These are phyloP conservation scores for Suaeda aralocaspica DNA, from an alignment of 148 eudicot genomes.

Conservation along the genomic window DNA sequence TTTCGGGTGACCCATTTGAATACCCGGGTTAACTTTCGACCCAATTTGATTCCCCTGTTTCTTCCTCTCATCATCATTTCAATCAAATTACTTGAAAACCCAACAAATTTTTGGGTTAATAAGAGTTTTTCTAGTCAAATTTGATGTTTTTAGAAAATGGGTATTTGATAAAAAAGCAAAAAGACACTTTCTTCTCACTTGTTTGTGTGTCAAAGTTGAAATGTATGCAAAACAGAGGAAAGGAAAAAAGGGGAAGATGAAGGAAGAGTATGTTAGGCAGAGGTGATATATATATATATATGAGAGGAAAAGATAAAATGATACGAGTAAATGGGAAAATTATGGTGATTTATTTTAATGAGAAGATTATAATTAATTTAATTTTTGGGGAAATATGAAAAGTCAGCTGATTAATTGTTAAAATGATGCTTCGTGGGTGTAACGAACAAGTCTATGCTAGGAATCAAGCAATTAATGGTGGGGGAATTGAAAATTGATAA, in stretches of 20 bases:
- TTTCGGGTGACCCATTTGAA: constrained; percentile 37
- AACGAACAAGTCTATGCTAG: constrained; percentile 8
- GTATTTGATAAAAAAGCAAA: background rate
- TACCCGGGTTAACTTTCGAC: constrained; percentile 39
- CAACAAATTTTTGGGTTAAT: too few species aligned
- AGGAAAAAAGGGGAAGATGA: constrained; percentile 2
- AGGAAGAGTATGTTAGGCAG: background rate
- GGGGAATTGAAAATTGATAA: constrained; percentile 12
- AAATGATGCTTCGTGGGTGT: constrained; percentile 23
- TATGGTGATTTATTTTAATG: background rate
- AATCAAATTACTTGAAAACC: background rate
- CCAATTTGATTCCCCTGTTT: constrained; percentile 43
- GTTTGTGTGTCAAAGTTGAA: background rate
- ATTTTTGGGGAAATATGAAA: background rate
- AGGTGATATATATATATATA: constrained; percentile 23
- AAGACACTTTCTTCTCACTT: background rate
- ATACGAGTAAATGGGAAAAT: background rate
- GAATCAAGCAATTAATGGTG: constrained; percentile 9
- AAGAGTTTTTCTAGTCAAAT: background rate
- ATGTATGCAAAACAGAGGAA: constrained; percentile 5
- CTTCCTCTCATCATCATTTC: constrained; percentile 22
- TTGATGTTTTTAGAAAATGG: background rate
- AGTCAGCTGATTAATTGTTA: constrained; percentile 13
- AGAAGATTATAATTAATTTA: background rate
- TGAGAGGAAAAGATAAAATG: background rate